Conservation (phyloP, 352 stramenopile species). For the Pythium sukuiense region DNA sequence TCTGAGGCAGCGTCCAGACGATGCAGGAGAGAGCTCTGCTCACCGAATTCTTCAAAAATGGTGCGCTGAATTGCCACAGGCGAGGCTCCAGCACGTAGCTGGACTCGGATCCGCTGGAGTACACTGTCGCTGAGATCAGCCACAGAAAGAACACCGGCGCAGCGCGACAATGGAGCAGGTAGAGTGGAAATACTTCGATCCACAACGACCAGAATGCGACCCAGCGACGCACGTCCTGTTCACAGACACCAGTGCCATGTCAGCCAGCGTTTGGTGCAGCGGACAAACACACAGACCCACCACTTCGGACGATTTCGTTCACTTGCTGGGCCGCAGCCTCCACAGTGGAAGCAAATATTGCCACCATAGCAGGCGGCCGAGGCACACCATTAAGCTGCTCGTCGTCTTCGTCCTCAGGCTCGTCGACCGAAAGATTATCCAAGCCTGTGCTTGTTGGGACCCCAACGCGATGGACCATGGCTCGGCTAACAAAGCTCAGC, state of each 20-base stretch:
- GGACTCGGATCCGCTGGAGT: slow-evolving; percentile 49
- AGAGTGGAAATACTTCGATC: slow-evolving; percentile 10
- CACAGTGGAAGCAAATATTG: slow-evolving; percentile 9
- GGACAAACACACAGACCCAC: background rate
- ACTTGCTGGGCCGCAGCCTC: slow-evolving; percentile 11
- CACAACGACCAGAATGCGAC: slow-evolving; percentile 20
- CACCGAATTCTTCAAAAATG: slow-evolving; percentile 36
- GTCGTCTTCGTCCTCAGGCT: slow-evolving; percentile 13
- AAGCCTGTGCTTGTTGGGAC: slow-evolving; percentile 5
- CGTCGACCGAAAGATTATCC: background rate
- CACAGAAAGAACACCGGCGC: slow-evolving; percentile 38
- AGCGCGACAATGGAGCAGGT: background rate
- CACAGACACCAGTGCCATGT: too few species aligned
- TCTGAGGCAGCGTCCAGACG: slow-evolving; percentile 48
- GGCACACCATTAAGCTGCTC: background rate
- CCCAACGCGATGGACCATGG: slow-evolving; percentile 21
- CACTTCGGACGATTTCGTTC: background rate
- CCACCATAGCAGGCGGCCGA: background rate
- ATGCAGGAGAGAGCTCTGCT: slow-evolving; percentile 40
- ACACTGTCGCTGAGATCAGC: slow-evolving; percentile 52
- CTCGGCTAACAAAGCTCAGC: slow-evolving; percentile 6
- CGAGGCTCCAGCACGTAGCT: slow-evolving; percentile 36
- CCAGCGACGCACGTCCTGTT: slow-evolving; percentile 1
- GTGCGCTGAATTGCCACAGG: slow-evolving; percentile 33
- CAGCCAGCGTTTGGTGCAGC: too few species aligned